Evolutionary conservation across 139 green algal species (phyloP).

Genomic region (Eudorina sp.): DNA sequence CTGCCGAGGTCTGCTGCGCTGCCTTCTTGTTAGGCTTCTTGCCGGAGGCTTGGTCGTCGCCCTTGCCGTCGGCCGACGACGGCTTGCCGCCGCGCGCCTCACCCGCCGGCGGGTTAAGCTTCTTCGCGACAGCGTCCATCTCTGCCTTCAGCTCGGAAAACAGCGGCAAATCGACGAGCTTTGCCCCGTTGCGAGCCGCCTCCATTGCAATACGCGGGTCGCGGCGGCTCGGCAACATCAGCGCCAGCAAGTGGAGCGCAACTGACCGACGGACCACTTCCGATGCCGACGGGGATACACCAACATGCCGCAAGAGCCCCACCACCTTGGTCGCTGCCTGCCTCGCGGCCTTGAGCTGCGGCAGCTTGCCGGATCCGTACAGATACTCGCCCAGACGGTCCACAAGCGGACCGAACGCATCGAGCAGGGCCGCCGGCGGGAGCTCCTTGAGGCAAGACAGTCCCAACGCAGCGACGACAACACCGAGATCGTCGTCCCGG

Average conservation of each 20-base stretch:
- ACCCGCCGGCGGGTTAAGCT: neutral
- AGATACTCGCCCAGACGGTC: constrained; percentile 13
- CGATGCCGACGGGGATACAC: neutral
- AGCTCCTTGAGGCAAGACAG: constrained; percentile 29
- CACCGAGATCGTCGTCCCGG: constrained; percentile 50
- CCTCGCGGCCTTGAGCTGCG: constrained; percentile 41
- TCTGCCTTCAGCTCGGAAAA: neutral
- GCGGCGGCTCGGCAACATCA: constrained; percentile 34
- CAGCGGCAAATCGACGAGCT: neutral
- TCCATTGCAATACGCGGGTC: constrained; percentile 44
- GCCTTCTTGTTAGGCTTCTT: constrained; percentile 18
- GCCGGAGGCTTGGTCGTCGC: neutral
- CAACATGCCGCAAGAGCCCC: constrained; percentile 21
- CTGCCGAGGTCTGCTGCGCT: neutral
- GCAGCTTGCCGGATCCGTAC: constrained; percentile 23
- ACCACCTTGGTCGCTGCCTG: constrained; percentile 50
- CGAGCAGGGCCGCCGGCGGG: constrained; percentile 55
- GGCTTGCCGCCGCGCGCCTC: neutral
- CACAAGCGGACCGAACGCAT: constrained; percentile 59
- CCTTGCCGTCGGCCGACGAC: neutral
- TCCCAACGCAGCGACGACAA: constrained; percentile 49
- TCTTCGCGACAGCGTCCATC: neutral
- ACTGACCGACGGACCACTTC: neutral
- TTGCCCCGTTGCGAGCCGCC: constrained; percentile 19
- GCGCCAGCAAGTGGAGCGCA: constrained; percentile 25